Base-by-base conservation (phyloP, 2,329 filamentous ascomycete genomes). In the Periglandula ipomoeae region DNA sequence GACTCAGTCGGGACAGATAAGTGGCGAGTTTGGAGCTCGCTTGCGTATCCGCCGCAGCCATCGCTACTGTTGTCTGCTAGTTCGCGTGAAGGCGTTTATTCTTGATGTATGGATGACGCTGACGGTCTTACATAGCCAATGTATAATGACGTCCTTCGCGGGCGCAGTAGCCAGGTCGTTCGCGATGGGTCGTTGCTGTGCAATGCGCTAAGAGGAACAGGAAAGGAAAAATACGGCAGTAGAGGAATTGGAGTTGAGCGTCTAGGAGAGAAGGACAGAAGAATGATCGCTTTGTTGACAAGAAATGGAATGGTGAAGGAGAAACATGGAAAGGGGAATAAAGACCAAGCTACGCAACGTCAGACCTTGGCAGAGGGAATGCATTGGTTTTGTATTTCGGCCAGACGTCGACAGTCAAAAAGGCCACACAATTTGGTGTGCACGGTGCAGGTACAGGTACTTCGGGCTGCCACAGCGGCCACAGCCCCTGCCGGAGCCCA, bases 1-100 rank as follows among this genome's bases (percentile, higher is more conserved):
- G 85, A 58, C 76, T 87, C 56, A 87, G 66, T 40, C 70, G 70
- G 13, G 75, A 72, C n/a, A 79, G 59, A 52, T 75, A 71, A 9
- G 70, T 65, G 41, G 68, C 64, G 59, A 76, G 65, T 57, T 68
- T 72, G 50, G 65, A 52, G 50, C 56, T 47, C 17, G 58, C 58
- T 32, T 57, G 53, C 22, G 58, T 37, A 23, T 54, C 58, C 8
- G 52, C 13, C 39, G 47, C 35, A 10, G 49, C 45, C 53, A 59
- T 62, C 17, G 32, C 37, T 20, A 37, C 44, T 49, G 8, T 17
- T 39, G 8, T 15, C 19, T 13, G 46, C 23, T 17, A 46, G 13
- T 26, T 15, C n/a, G 17, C 17, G 4, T 22, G 20, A 19, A 27
- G 15, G 5, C 11, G 22, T 5, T 30, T 19, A 13, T 35, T 24